Conservation (phyloP, 495 filamentous ascomycete species). For the Annulohypoxylon maeteangense region DNA sequence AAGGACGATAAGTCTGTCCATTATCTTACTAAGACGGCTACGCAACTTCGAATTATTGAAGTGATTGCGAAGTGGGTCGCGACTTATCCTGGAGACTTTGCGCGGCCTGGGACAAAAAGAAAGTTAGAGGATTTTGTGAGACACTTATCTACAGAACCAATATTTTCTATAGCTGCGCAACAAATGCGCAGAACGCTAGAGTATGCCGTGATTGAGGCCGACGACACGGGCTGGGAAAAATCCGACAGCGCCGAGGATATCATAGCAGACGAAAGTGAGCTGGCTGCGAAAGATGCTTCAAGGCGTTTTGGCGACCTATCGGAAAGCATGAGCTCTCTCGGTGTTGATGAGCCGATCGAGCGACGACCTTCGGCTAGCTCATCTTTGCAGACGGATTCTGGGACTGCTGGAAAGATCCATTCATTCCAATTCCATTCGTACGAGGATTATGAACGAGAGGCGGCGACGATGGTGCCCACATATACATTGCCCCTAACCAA, state of each 20-base stretch:
- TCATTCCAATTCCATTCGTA: conserved; percentile 68
- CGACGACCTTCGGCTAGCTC: conserved; percentile 61
- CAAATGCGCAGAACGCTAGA: conserved; percentile 76
- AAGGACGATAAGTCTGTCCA: conserved; percentile 69
- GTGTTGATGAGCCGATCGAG: conserved; percentile 56
- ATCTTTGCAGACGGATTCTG: conserved; percentile 41
- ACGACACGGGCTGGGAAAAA: conserved; percentile 82
- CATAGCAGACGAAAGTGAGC: conserved; percentile 30
- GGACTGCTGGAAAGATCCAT: conserved; percentile 39
- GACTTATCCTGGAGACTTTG: conserved; percentile 93
- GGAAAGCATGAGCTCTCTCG: conserved; percentile 56
- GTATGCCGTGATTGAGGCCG: conserved; percentile 76
- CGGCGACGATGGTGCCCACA: conserved; percentile 71
- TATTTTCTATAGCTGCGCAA: conserved; percentile 82
- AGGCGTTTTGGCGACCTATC: conserved; percentile 49
- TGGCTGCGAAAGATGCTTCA: conserved; percentile 28
- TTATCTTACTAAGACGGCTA: conserved; percentile 73
- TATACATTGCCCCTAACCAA: conserved; percentile 73
- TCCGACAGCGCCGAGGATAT: conserved; percentile 63
- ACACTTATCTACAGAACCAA: conserved; percentile 72
- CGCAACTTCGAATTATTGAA: conserved; percentile 84
- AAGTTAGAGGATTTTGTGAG: conserved; percentile 76
- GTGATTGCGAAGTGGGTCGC: conserved; percentile 89
- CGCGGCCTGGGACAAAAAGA: conserved; percentile 76
- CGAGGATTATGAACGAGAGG: conserved; percentile 80